These are phyloP conservation scores for thale cress (Arabidopsis thaliana) DNA, from an alignment of 345 rosid genomes.

Conservation along the genomic window DNA sequence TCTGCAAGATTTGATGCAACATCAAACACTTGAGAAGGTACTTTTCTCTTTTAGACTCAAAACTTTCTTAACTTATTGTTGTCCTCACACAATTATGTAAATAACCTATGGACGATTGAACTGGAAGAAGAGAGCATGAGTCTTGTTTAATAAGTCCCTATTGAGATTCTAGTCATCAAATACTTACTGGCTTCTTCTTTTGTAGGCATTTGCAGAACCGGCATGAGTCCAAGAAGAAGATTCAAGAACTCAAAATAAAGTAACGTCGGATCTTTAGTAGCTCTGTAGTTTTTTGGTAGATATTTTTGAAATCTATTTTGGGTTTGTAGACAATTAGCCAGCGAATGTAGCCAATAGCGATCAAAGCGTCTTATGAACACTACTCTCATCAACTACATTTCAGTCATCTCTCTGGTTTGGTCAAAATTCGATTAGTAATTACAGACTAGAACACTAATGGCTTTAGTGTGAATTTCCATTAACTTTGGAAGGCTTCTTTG, in stretches of 20 bases:
- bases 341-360: not conserved
- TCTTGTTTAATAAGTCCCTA: not conserved
- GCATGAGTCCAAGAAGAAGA: not conserved
- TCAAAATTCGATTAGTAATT: not conserved
- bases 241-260: not conserved
- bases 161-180: not conserved
- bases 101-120: not conserved
- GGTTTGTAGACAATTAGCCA: conserved; percentile 7
- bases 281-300: conserved; percentile 1
- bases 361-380: not conserved
- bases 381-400: not conserved
- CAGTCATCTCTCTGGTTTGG: not conserved
- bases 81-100: not conserved
- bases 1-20: conserved; percentile 36
- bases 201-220: not conserved
- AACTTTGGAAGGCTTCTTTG: not conserved
- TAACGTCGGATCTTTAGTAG: not conserved
- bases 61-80: not conserved
- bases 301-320: not conserved
- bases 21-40: conserved; percentile 36
- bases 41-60: not conserved
- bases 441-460: not conserved
- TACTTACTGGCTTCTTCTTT: not conserved
- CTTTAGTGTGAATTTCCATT: not conserved
- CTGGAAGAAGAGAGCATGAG: not conserved